Evolutionary conservation across 495 filamentous ascomycete species (phyloP), one percentile per base, ranked within the genome.

Genomic region (Jackrogersella minutella): DNA sequence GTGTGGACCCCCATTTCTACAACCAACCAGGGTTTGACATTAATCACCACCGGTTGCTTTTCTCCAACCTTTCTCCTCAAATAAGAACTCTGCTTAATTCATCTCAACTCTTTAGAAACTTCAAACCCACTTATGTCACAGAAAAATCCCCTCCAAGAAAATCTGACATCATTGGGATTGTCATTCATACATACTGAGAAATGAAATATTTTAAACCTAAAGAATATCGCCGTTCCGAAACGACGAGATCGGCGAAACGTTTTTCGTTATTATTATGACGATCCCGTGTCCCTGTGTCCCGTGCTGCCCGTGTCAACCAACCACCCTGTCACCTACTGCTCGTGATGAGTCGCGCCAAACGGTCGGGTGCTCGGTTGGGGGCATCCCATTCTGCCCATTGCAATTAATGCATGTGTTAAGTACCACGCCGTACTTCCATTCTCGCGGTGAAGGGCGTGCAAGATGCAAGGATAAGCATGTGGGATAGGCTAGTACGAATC

Each of bases 291-390:
- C n/a, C n/a, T n/a, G n/a, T n/a, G n/a, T n/a, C n/a, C n/a, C n/a
- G n/a, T n/a, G n/a, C n/a, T n/a, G n/a, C 62, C 61, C 46, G 46
- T 37, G 34, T 52, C 16, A 58, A 51, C 43, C 36, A 51, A 31
- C 43, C 33, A 37, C 39, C 37, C 37, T 56, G 37, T 31, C 26
- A 30, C 37, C 37, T 21, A 26, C 41, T 31, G 54, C 54, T 64
- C 40, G 54, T 55, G 58, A 50, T 47, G 41, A 69, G 24, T 59
- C 66, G 60, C 54, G n/a, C 66, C 66, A 57, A 64, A 69, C 66
- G 60, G 66, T 64, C 60, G 66, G 66, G 60, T 60, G 49, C 55
- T 52, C 61, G 36, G 60, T 60, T 46, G 41, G 60, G 34, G 39
- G 53, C 53, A 47, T 68, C 52, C 49, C 24, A 49, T 59, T 37